These are phyloP conservation scores for Monosporascus ibericus DNA, from an alignment of 2,329 filamentous ascomycete genomes.

Conservation along the genomic window DNA sequence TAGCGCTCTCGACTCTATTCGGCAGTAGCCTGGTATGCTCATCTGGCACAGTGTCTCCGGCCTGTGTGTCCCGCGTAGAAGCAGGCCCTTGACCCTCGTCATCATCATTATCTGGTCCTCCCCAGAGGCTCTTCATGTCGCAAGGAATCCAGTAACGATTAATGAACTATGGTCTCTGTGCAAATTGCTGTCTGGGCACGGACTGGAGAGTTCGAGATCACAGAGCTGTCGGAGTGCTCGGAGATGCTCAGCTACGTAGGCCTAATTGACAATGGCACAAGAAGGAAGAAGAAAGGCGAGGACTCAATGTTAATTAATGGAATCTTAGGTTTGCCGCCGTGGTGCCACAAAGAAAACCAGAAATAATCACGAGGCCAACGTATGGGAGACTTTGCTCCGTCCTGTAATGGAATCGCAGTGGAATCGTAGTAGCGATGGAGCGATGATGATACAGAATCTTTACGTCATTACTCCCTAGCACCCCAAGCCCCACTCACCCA, in stretches of 20 bases:
- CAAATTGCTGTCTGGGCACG: neutral
- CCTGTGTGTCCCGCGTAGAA: slow-evolving; percentile 14
- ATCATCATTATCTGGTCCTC: slow-evolving; percentile 13
- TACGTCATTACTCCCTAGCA: neutral
- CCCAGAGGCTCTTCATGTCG: slow-evolving; percentile 26
- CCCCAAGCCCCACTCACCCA: too few relatives aligned
- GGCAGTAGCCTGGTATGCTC: slow-evolving; percentile 64
- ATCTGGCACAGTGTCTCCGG: slow-evolving; percentile 27
- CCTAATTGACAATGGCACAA: neutral
- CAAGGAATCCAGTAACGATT: neutral
- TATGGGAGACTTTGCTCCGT: neutral
- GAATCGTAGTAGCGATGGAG: neutral
- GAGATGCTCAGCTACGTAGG: neutral
- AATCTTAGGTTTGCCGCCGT: neutral
- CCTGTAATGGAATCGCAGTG: neutral
- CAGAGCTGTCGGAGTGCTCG: neutral
- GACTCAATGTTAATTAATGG: neutral
- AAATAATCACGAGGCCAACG: neutral
- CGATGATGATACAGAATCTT: neutral
- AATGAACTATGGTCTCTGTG: neutral
- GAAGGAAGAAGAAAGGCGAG: neutral
- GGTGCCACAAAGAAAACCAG: neutral
- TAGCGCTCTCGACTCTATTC: slow-evolving; percentile 51
- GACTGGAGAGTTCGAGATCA: neutral
- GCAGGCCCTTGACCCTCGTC: slow-evolving; percentile 9